Conservation (phyloP, 768 basidiomycete genomes). For the Lactifluus echinatus region DNA sequence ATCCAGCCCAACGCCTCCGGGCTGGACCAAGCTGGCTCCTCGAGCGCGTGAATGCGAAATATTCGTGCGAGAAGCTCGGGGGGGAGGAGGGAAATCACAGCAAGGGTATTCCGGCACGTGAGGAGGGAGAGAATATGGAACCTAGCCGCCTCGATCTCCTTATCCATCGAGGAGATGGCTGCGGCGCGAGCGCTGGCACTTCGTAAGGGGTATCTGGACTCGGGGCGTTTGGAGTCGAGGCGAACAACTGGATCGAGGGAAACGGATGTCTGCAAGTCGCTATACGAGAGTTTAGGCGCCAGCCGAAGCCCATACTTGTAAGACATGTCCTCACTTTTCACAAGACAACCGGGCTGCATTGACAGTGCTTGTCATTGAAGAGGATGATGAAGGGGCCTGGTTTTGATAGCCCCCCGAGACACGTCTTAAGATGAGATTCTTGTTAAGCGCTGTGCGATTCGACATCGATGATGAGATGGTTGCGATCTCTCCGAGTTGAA, state of each 20-base stretch:
- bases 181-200: neutral
- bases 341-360: neutral
- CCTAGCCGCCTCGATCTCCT: neutral
- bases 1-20: conserved; percentile 4
- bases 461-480: neutral
- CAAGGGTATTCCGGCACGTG: conserved; percentile 4
- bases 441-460: neutral
- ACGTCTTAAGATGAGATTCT: neutral
- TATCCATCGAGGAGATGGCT: neutral
- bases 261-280: neutral
- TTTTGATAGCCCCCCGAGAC: neutral
- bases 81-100: conserved; percentile 1
- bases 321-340: neutral
- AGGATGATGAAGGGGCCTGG: neutral
- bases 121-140: neutral
- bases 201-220: neutral
- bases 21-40: neutral
- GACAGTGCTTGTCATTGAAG: neutral
- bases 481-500: neutral
- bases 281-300: neutral
- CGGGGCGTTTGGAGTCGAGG: neutral
- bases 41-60: neutral
- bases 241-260: neutral
- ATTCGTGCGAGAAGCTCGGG: conserved; percentile 13
- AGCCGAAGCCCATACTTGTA: neutral